A percentile compares a stretch with the other conserved stretches of the same genome.
These are phyloP conservation scores for Penicillium goetzii DNA, from an alignment of 495 filamentous ascomycete species.

Conservation along the genomic window DNA sequence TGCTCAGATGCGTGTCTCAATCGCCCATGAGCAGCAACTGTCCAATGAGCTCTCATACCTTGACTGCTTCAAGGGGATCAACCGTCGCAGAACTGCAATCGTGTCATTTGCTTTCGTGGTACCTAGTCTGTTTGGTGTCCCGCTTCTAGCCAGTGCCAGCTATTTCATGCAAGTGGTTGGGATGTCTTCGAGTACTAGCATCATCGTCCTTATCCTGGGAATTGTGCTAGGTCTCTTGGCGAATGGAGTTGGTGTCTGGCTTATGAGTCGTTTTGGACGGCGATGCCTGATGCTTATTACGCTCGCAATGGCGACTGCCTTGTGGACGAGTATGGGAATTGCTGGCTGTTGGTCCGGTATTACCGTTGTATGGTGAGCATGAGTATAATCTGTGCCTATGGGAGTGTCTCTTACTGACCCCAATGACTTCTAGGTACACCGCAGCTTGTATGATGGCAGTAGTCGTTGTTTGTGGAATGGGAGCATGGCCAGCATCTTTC, in stretches of 20 bases:
- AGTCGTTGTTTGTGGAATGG: constrained; percentile 22
- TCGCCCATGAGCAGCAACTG: constrained; percentile 28
- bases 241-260: constrained; percentile 35
- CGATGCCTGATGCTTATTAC: constrained; percentile 28
- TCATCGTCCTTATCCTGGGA: constrained; percentile 35
- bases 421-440: constrained; percentile 30
- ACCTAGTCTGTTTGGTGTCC: constrained; percentile 35
- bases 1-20: constrained; percentile 23
- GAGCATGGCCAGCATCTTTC: constrained; percentile 15
- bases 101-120: constrained; percentile 42
- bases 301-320: constrained; percentile 22
- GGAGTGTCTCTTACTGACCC: not conserved
- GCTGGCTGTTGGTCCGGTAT: constrained; percentile 33
- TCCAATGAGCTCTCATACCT: constrained; percentile 33
- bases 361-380: constrained; percentile 36
- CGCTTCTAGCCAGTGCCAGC: constrained; percentile 35
- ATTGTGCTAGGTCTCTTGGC: constrained; percentile 34
- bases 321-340: constrained; percentile 41
- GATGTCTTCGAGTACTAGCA: constrained; percentile 33
- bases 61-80: constrained; percentile 49
- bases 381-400: constrained; percentile 1
- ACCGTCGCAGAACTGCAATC: constrained; percentile 53
- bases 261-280: constrained; percentile 32
- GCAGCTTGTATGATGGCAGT: constrained; percentile 31
- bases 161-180: constrained; percentile 43